phyloP scores from a whole-genome alignment of 177 flowering plant species.

The Vitis hybrid region DNA sequence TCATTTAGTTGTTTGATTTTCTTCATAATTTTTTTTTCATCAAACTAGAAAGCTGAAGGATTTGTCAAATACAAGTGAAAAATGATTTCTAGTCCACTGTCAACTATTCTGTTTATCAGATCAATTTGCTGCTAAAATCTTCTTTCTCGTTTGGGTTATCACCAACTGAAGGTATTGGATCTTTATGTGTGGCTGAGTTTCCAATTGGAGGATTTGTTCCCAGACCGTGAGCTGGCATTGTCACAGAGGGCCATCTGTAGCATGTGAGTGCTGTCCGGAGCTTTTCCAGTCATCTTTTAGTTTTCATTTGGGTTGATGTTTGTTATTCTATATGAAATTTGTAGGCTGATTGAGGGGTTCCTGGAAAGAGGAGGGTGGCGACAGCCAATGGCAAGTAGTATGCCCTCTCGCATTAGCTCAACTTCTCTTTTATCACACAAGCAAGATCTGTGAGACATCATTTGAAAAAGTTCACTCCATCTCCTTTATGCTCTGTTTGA shows the following conservation, averaged over 20 bases:
- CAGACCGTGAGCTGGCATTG: constrained; percentile 83
- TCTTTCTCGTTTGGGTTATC: constrained; percentile 4
- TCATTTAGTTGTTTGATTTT: too few relatives aligned
- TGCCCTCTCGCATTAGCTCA: constrained; percentile 8
- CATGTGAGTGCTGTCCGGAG: constrained; percentile 49
- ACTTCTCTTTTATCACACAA: constrained; percentile 16
- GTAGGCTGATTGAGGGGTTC: constrained; percentile 88
- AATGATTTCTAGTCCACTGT: neutral
- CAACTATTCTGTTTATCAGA: neutral
- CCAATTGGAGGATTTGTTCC: constrained; percentile 84
- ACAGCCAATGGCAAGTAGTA: constrained; percentile 39
- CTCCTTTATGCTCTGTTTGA: too few relatives aligned
- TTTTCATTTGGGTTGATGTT: constrained; percentile 6
- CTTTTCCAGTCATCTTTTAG: neutral
- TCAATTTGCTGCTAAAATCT: neutral
- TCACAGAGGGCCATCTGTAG: constrained; percentile 90
- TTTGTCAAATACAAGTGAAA: neutral
- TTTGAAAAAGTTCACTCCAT: too few relatives aligned
- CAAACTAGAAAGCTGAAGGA: neutral
- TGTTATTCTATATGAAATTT: neutral
- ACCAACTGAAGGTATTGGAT: constrained; percentile 72
- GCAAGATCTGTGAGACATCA: constrained; percentile 8
- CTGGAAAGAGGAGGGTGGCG: constrained; percentile 70
- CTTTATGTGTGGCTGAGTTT: constrained; percentile 97
- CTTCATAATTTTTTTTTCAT: too few relatives aligned